Evolutionary conservation across 495 filamentous ascomycete genomes (phyloP).

Genomic region (Melanomma pulvis-pyrius): DNA sequence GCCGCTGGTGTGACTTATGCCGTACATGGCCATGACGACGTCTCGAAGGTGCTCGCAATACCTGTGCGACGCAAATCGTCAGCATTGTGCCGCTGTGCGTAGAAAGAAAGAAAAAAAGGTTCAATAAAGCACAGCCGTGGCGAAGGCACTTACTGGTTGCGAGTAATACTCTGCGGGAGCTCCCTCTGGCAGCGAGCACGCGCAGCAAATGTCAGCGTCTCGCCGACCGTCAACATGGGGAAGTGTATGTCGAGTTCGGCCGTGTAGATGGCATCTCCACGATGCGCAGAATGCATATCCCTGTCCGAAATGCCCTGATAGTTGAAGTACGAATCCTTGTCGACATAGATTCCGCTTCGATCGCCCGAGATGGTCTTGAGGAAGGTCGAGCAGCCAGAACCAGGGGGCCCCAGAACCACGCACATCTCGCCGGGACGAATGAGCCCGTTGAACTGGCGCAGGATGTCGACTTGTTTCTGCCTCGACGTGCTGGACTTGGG

Average conservation of each 20-base stretch:
- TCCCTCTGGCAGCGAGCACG: slow-evolving; percentile 32
- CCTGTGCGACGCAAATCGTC: not conserved
- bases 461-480: no score
- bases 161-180: slow-evolving; percentile 26
- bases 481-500: no score
- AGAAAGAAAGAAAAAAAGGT: not conserved
- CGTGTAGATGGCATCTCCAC: slow-evolving; percentile 44
- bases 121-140: no score
- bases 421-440: not conserved
- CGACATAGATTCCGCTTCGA: slow-evolving; percentile 51
- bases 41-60: slow-evolving; percentile 35
- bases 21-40: slow-evolving; percentile 45
- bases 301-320: slow-evolving; percentile 43
- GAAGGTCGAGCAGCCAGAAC: slow-evolving; percentile 66
- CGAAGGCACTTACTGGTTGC: slow-evolving; percentile 25
- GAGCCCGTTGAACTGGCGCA: not conserved
- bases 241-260: slow-evolving; percentile 47
- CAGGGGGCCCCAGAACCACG: slow-evolving; percentile 2
- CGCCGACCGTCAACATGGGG: slow-evolving; percentile 38
- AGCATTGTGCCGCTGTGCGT: no score
- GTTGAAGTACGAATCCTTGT: slow-evolving; percentile 38
- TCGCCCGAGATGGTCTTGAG: slow-evolving; percentile 70
- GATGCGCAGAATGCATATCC: slow-evolving; percentile 40
- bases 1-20: slow-evolving; percentile 43
- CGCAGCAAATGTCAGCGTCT: slow-evolving; percentile 44